These are phyloP conservation scores for Arachnopeziza araneosa DNA, from an alignment of 2,329 filamentous ascomycete species.

Conservation along the genomic window DNA sequence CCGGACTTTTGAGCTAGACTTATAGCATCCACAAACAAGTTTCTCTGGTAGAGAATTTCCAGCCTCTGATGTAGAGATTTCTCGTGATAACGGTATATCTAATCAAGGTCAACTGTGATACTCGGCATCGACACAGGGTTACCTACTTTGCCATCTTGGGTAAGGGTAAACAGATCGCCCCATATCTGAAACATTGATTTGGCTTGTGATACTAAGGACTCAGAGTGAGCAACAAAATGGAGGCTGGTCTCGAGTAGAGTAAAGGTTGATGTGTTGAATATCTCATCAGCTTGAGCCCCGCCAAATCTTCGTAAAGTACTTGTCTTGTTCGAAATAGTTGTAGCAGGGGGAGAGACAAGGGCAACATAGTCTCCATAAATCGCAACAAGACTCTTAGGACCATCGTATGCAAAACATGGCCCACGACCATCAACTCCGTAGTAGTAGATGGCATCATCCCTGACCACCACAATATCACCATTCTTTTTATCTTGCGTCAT, in stretches of 20 bases:
- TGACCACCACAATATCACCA: slow-evolving; percentile 83
- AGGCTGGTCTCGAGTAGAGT: slow-evolving; percentile 88
- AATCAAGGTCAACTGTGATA: slow-evolving; percentile 19
- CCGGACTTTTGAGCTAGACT: slow-evolving; percentile 87
- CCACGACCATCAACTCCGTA: slow-evolving; percentile 83
- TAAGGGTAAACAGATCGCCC: slow-evolving; percentile 88
- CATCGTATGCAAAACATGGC: slow-evolving; percentile 85
- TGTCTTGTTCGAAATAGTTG: slow-evolving; percentile 39
- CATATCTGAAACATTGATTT: slow-evolving; percentile 79
- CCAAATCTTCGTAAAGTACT: slow-evolving; percentile 65
- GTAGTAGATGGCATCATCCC: slow-evolving; percentile 93
- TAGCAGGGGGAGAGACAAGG: slow-evolving; percentile 69
- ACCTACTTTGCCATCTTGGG: slow-evolving; percentile 79
- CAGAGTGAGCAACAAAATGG: slow-evolving; percentile 83
- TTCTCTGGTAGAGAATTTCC: slow-evolving; percentile 89
- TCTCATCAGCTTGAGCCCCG: slow-evolving; percentile 63
- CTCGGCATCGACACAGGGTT: neutral
- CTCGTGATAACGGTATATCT: slow-evolving; percentile 86
- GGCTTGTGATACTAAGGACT: slow-evolving; percentile 75
- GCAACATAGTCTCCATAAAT: slow-evolving; percentile 83
- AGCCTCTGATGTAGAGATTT: slow-evolving; percentile 86
- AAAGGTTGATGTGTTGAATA: slow-evolving; percentile 84
- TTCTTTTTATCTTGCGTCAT: slow-evolving; percentile 80
- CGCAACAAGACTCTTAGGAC: slow-evolving; percentile 75
- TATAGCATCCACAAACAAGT: slow-evolving; percentile 86